Evolutionary conservation across 2,329 filamentous ascomycete genomes (phyloP).

Genomic region (Colletotrichum nymphaeae): DNA sequence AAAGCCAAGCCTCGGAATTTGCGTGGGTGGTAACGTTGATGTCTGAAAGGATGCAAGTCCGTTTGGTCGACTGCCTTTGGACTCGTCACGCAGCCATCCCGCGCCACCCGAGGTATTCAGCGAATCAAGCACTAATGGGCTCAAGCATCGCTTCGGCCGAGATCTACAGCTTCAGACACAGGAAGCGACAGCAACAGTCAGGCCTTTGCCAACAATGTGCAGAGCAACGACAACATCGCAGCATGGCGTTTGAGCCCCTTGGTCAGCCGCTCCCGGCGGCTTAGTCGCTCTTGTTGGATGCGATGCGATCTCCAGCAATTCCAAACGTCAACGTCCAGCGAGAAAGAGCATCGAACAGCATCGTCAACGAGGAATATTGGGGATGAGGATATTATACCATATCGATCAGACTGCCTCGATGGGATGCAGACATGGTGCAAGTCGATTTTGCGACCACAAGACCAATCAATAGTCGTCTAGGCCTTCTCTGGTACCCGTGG

Average conservation of each 20-base stretch:
- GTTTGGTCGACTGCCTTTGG: background rate
- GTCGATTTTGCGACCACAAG: background rate
- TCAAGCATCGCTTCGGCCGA: conserved; percentile 9
- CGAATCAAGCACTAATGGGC: conserved; percentile 1
- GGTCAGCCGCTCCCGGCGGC: background rate
- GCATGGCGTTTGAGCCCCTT: background rate
- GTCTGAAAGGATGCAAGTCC: background rate
- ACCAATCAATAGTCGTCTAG: background rate
- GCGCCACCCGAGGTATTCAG: conserved; percentile 6
- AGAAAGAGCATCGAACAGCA: background rate
- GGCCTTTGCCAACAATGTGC: background rate
- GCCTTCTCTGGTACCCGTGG: background rate
- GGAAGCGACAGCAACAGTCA: background rate
- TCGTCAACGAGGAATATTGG: background rate
- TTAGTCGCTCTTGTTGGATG: background rate
- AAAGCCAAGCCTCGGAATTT: background rate
- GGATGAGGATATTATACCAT: background rate
- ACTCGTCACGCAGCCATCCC: background rate
- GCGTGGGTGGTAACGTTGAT: background rate
- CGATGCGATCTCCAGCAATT: background rate
- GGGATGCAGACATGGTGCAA: background rate
- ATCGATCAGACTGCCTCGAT: background rate
- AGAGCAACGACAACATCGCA: background rate
- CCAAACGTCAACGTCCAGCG: background rate
- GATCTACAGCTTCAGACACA: background rate